Evolutionary conservation across 495 filamentous ascomycete genomes (phyloP).

Genomic region (Choiromyces venosus): DNA sequence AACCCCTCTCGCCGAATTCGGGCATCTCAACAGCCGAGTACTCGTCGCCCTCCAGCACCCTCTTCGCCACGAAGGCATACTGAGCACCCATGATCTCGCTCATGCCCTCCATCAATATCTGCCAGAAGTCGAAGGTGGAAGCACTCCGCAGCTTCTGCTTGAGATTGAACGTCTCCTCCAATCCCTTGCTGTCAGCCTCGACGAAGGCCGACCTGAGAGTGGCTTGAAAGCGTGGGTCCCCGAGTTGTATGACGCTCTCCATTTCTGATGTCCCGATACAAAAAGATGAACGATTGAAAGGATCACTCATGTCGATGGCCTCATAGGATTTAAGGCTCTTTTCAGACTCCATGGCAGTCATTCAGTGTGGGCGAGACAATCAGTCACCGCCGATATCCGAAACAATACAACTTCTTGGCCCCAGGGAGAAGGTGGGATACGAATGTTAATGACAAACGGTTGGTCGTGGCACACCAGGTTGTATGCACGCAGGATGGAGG

Average conservation of each 20-base stretch:
- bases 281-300: conserved; percentile 33
- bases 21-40: conserved; percentile 55
- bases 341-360: conserved; percentile 39
- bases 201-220: conserved; percentile 49
- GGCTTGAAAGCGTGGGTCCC: conserved; percentile 32
- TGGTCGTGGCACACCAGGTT: conserved; percentile 29
- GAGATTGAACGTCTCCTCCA: conserved; percentile 58
- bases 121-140: conserved; percentile 62
- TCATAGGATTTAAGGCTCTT: conserved; percentile 38
- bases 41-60: conserved; percentile 58
- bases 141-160: conserved; percentile 54
- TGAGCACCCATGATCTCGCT: conserved; percentile 61
- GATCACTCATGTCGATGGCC: conserved; percentile 32
- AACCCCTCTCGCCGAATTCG: conserved; percentile 53
- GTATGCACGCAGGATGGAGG: conserved; percentile 32
- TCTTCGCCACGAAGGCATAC: conserved; percentile 65
- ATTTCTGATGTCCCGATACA: conserved; percentile 27
- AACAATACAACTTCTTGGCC: conserved; percentile 27
- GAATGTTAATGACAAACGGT: conserved; percentile 28
- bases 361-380: conserved; percentile 36
- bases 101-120: conserved; percentile 60
- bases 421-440: conserved; percentile 13
- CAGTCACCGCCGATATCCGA: conserved; percentile 38
- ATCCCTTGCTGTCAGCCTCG: conserved; percentile 55
- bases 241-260: conserved; percentile 34